phyloP scores from a whole-genome alignment of 1,139 yeast genomes.

The Candida sp. region DNA sequence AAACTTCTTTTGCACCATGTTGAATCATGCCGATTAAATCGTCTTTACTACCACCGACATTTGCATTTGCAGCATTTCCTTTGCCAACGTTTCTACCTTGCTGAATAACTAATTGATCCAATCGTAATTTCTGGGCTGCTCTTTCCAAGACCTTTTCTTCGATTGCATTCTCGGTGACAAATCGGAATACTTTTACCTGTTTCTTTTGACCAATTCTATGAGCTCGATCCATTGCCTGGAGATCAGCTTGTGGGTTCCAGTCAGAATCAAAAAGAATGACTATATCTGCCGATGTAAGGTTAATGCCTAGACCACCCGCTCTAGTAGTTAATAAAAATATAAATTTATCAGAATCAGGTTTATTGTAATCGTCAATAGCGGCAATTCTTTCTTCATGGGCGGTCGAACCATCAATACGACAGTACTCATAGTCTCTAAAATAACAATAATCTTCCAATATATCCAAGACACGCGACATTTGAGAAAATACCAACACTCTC shows the following conservation, averaged over 20 bases:
- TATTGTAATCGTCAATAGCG: slow-evolving; percentile 91
- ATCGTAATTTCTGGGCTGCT: slow-evolving; percentile 89
- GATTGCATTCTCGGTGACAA: slow-evolving; percentile 93
- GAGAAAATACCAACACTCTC: slow-evolving; percentile 88
- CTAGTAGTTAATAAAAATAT: slow-evolving; percentile 87
- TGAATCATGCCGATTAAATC: slow-evolving; percentile 94
- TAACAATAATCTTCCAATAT: slow-evolving; percentile 90
- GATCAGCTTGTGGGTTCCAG: slow-evolving; percentile 99
- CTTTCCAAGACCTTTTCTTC: slow-evolving; percentile 95
- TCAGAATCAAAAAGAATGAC: slow-evolving; percentile 92
- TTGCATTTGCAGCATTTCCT: slow-evolving; percentile 17
- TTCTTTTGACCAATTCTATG: slow-evolving; percentile 98
- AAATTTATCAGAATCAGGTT: slow-evolving; percentile 79
- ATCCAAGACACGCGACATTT: slow-evolving; percentile 91
- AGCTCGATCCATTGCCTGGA: slow-evolving; percentile 99
- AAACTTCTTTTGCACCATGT: slow-evolving; percentile 91
- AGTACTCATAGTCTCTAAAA: slow-evolving; percentile 79
- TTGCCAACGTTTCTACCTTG: slow-evolving; percentile 68
- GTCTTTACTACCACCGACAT: slow-evolving; percentile 57
- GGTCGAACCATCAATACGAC: slow-evolving; percentile 95
- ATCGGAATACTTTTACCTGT: slow-evolving; percentile 87
- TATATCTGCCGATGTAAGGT: slow-evolving; percentile 87
- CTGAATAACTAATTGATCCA: slow-evolving; percentile 94
- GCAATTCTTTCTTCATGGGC: slow-evolving; percentile 89
- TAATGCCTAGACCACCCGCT: slow-evolving; percentile 99